Evolutionary conservation across 2,329 filamentous ascomycete species (phyloP), one percentile per base, ranked within the genome.

Genomic region (Setomelanomma holmii): DNA sequence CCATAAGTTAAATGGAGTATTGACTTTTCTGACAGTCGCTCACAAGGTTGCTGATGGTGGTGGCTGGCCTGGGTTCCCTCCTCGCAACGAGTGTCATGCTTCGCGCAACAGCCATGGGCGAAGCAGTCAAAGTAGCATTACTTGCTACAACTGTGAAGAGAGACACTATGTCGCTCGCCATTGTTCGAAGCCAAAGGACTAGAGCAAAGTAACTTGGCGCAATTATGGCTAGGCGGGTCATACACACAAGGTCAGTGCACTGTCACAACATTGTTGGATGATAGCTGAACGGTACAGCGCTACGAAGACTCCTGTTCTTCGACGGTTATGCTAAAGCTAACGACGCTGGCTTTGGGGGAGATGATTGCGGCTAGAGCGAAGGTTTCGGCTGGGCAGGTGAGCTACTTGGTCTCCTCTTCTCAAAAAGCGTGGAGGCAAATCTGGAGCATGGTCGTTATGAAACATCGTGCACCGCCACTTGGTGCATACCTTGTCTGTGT

Each of bases 111-210:
- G n/a, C 16, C 22, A 4, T 10, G 4, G 3, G n/a, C 40, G 1
- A 4, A 16, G 21, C 6, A 14, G 4, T 30, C 12, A n/a, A 11
- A 22, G 14, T 22, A 30, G 10, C 23, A 14, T 27, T 14, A 42
- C n/a, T 17, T 42, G 40, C 4, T 42, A 17, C 22, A 89, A 88
- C 73, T 89, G 86, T 57, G 85, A 84, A 16, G 69, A 82, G 44
- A 82, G 86, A 49, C 86, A 85, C 5, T 86, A 89, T 55, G 76
- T 79, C 30, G 69, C 76, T 54, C 77, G 75, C 17, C 80, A 84
- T 4, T 85, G 85, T 60, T 41, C 45, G 0, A 79, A 84, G 71
- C 84, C 84, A 3, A 77, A 75, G 30, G 81, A 84, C 62, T 80
- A 79, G 79, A 71, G 78, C 10, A 79, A 81, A 12, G 76, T 86